A percentile compares a stretch with the other conserved stretches of the same genome.
These are phyloP conservation scores for Cryptosporidium xiaoi DNA, from an alignment of 169 alveolate species.

Conservation along the genomic window DNA sequence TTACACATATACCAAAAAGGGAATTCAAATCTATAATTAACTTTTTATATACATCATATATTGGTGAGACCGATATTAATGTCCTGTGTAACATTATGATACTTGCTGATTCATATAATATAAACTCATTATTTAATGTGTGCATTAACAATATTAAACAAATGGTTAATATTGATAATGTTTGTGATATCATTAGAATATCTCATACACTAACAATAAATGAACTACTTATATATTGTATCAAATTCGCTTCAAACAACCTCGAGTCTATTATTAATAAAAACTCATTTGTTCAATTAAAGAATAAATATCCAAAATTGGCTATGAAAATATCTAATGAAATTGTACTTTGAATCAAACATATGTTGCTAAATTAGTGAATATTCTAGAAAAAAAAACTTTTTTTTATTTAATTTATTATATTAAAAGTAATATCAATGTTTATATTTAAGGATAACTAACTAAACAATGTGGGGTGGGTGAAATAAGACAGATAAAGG, in stretches of 20 bases:
- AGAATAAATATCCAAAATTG: constrained; percentile 17
- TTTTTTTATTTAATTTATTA: not conserved
- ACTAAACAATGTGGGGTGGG: no score
- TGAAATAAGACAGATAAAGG: no score
- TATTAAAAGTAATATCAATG: not conserved
- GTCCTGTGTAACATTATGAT: constrained; percentile 39
- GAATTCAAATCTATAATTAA: constrained; percentile 41
- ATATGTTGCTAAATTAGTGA: not conserved
- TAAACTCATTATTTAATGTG: constrained; percentile 23
- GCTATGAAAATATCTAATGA: constrained; percentile 41
- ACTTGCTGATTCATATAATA: constrained; percentile 43
- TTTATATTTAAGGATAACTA: not conserved
- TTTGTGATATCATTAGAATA: constrained; percentile 33
- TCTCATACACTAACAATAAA: constrained; percentile 17
- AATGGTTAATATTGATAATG: constrained; percentile 35
- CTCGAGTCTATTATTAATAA: constrained; percentile 27
- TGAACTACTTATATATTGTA: constrained; percentile 19
- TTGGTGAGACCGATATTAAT: constrained; percentile 54
- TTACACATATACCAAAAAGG: constrained; percentile 40
- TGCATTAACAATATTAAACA: constrained; percentile 38
- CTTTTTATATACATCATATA: constrained; percentile 52
- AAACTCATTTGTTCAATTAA: constrained; percentile 1
- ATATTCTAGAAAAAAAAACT: not conserved
- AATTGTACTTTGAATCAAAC: not conserved
- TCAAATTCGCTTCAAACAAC: constrained; percentile 61